Evolutionary conservation across 805 yeast genomes (phyloP), one percentile per base, ranked within the genome.

Genomic region (Myxozyma monticola): DNA sequence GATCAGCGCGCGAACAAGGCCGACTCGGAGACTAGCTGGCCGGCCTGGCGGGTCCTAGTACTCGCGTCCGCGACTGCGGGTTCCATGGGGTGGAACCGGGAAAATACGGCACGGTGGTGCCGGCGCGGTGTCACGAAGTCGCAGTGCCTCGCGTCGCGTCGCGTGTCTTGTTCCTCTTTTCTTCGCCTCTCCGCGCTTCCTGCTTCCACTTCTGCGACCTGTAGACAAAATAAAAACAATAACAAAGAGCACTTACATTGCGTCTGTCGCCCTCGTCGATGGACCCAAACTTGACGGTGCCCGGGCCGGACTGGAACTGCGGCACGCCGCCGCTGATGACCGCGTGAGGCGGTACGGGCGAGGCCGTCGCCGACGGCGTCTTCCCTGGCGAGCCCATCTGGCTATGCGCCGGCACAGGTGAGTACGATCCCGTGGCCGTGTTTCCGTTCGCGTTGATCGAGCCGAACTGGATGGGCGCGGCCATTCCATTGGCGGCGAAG

Each of bases 401-500:
- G 20, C 20, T 17, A 28, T 41, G 45, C 20, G 21, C 42, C 8
- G 14, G 17, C 43, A 18, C 18, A 6, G 44, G 39, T 35, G 44
- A 38, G 21, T 24, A 29, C 3, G 28, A 28, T 28, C 49, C 44
- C 14, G 44, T 26, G 17, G 33, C 34, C 6, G 43, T 12, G 41
- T 35, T 30, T n/a, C n/a, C n/a, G n/a, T n/a, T n/a, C 14, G 48
- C 43, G 21, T 42, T 43, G 29, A 56, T 53, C 3, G 60, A 45
- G 20, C 60, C 60, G 35, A 56, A 56, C 44, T 49, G 60, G 26
- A 55, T 48, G 7, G 51, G 42, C 6, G 48, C 47, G 9, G 50
- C 38, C 34, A 40, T 21, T 8, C 41, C 48, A 15, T 22, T 22
- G 8, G 42, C 37, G 21, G 35, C 42, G 17, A 42, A 30, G 7